Conservation (phyloP, 305 asterid species). For the Fraxinus floribunda region DNA sequence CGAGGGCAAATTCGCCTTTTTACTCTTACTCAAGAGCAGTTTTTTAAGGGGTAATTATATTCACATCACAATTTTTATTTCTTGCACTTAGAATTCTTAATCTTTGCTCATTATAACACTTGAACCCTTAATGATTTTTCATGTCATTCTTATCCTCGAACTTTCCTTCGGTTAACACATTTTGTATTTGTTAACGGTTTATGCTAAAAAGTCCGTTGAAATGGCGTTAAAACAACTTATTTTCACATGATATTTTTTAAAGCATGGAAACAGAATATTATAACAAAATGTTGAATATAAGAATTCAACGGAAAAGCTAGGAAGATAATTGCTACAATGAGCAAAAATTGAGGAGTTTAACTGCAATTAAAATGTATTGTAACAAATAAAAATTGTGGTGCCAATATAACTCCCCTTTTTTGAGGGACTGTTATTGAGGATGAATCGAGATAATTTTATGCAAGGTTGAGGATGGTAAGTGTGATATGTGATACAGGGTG, state of each 20-base stretch:
- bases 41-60: neutral
- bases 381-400: neutral
- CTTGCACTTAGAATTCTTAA: neutral
- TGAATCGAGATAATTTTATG: neutral
- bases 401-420: neutral
- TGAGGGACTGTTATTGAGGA: neutral
- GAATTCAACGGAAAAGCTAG: neutral
- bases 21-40: neutral
- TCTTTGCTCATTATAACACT: neutral
- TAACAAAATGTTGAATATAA: neutral
- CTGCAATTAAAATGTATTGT: neutral
- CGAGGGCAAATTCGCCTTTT: neutral
- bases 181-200: no score
- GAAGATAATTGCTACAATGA: neutral
- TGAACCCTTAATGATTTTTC: neutral
- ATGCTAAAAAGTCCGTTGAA: no score
- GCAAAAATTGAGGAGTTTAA: neutral
- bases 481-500: neutral
- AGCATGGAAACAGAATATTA: neutral
- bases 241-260: neutral
- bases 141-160: no score
- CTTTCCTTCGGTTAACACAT: no score
- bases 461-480: neutral
- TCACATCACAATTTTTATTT: neutral
- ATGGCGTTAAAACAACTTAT: no score